Evolutionary conservation across 495 filamentous ascomycete genomes (phyloP).

Genomic region (Penicillium simplicissimum): DNA sequence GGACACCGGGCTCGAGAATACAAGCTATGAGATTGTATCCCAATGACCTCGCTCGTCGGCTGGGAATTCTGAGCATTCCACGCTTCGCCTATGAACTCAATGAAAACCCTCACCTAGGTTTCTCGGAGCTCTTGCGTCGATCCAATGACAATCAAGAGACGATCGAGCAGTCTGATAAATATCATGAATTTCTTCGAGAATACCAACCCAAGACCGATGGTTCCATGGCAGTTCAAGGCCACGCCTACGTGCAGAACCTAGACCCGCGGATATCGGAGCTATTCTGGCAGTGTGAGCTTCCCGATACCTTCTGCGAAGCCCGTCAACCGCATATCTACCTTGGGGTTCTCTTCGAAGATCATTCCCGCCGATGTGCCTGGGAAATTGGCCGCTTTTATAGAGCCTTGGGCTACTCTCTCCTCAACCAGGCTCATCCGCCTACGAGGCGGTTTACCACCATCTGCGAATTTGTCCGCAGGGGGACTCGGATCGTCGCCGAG

Average conservation of each 20-base stretch:
- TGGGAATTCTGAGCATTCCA: slow-evolving; percentile 38
- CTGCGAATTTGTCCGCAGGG: slow-evolving; percentile 51
- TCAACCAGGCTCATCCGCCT: slow-evolving; percentile 42
- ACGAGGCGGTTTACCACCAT: slow-evolving; percentile 24
- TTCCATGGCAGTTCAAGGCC: not conserved
- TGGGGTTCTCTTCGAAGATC: slow-evolving; percentile 59
- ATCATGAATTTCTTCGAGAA: slow-evolving; percentile 43
- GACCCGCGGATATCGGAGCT: slow-evolving; percentile 43
- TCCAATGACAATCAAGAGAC: slow-evolving; percentile 20
- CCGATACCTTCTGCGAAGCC: slow-evolving; percentile 11
- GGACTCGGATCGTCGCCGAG: slow-evolving; percentile 38
- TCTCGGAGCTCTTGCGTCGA: slow-evolving; percentile 36
- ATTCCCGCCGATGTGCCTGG: slow-evolving; percentile 64
- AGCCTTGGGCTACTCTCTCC: slow-evolving; percentile 57
- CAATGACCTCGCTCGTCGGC: slow-evolving; percentile 32
- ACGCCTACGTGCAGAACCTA: slow-evolving; percentile 6
- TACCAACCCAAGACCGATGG: slow-evolving; percentile 33
- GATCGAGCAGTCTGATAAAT: slow-evolving; percentile 27
- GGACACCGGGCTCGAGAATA: slow-evolving; percentile 26
- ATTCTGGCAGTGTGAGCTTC: slow-evolving; percentile 35
- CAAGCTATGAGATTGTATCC: slow-evolving; percentile 42
- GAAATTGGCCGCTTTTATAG: slow-evolving; percentile 53
- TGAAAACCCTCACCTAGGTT: slow-evolving; percentile 20
- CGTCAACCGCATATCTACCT: slow-evolving; percentile 53
- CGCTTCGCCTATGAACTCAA: slow-evolving; percentile 41